These are phyloP conservation scores for Eucalyptus polybractea DNA, from an alignment of 345 rosid genomes.

Conservation along the genomic window DNA sequence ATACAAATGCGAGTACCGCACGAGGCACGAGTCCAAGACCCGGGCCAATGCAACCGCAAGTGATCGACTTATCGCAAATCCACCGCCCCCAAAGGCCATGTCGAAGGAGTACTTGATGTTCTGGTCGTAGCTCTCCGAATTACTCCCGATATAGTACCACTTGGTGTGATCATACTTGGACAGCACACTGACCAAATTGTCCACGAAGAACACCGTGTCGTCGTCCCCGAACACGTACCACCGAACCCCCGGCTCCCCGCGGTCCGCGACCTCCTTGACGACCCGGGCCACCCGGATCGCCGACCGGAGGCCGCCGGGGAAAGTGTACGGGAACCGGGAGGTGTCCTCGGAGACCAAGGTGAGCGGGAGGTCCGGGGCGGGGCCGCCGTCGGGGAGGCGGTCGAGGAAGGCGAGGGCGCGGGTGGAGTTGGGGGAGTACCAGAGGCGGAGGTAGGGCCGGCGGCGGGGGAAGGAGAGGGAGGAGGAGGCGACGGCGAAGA, in stretches of 20 bases:
- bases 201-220: conserved; percentile 81
- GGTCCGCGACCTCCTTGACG: conserved; percentile 73
- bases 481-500: conserved; percentile 75
- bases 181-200: conserved; percentile 57
- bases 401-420: conserved; percentile 77
- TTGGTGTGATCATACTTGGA: conserved; percentile 64
- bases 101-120: conserved; percentile 62
- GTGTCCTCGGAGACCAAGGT: conserved; percentile 42
- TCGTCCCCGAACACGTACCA: conserved; percentile 97
- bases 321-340: conserved; percentile 61
- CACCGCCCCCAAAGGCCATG: conserved; percentile 97
- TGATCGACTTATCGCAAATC: conserved; percentile 65
- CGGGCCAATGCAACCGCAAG: conserved; percentile 46
- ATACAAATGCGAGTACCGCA: conserved; percentile 67
- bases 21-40: conserved; percentile 74
- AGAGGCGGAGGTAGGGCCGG: conserved; percentile 52
- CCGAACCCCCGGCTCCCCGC: conserved; percentile 35
- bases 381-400: not conserved
- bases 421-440: conserved; percentile 51
- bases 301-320: conserved; percentile 62
- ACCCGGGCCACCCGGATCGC: conserved; percentile 83
- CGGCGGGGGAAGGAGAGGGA: conserved; percentile 48
- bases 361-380: conserved; percentile 33
- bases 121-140: conserved; percentile 78
- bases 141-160: conserved; percentile 75